These are phyloP conservation scores for Dalbergia oliveri DNA, from an alignment of 306 rosid genomes.

Conservation along the genomic window DNA sequence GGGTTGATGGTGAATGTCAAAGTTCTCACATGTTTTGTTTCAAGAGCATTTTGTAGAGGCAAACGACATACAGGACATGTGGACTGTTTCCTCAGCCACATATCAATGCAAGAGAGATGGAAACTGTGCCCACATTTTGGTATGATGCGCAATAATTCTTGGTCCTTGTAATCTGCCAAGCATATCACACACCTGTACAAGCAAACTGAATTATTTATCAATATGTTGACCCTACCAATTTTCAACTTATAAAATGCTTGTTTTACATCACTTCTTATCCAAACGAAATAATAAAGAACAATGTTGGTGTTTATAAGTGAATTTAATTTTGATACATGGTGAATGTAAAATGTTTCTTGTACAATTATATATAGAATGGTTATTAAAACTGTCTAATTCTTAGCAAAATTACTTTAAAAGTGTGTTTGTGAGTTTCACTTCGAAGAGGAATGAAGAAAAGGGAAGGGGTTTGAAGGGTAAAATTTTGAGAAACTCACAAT, in stretches of 20 bases:
- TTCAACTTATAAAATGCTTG: background rate
- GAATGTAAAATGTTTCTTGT: no score
- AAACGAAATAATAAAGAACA: background rate
- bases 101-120: slow-evolving; percentile 92
- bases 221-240: background rate
- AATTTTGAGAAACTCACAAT: no score
- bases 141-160: slow-evolving; percentile 83
- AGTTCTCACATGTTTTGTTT: slow-evolving; percentile 63
- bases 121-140: slow-evolving; percentile 94
- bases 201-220: slow-evolving; percentile 34
- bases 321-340: no score
- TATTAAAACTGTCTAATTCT: no score
- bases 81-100: slow-evolving; percentile 87
- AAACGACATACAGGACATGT: slow-evolving; percentile 96
- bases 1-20: slow-evolving; percentile 58
- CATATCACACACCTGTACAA: slow-evolving; percentile 90
- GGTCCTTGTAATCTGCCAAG: slow-evolving; percentile 87
- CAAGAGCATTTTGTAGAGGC: slow-evolving; percentile 67
- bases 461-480: no score
- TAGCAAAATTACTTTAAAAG: background rate
- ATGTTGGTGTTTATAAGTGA: background rate
- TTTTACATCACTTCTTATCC: background rate
- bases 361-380: no score
- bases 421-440: no score
- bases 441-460: no score